Percentiles rank a stretch among this genome's conserved stretches.
phyloP scores from a whole-genome alignment of 225 moss, liverwort and hornwort species.

The Physcomitrium patens region DNA sequence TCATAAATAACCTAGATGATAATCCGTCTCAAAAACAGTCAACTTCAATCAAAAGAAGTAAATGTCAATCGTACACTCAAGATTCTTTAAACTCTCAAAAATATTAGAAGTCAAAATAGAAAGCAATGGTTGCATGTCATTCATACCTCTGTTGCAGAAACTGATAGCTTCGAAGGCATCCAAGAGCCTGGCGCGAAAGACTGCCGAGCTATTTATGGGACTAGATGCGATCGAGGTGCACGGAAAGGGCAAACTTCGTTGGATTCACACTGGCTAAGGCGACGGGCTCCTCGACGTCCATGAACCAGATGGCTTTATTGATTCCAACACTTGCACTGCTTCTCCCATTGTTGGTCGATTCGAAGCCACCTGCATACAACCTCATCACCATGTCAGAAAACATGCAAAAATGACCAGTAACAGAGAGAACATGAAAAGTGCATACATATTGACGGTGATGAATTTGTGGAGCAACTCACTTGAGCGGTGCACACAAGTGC shows the following conservation, averaged over 20 bases:
- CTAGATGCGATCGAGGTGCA: background rate
- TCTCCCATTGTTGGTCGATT: constrained; percentile 88
- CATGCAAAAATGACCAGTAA: no score
- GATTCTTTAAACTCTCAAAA: no score
- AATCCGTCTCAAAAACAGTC: no score
- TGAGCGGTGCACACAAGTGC: constrained; percentile 84
- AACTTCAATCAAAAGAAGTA: no score
- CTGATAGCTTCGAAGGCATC: constrained; percentile 1
- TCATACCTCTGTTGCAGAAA: constrained; percentile 23
- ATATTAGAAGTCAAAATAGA: no score
- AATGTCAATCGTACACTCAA: no score
- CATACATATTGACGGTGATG: no score
- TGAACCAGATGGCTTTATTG: constrained; percentile 72
- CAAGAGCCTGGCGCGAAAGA: constrained; percentile 12
- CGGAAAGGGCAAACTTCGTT: background rate
- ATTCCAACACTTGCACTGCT: constrained; percentile 92
- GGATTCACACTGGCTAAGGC: constrained; percentile 29
- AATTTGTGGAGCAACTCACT: constrained; percentile 16
- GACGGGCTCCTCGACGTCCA: constrained; percentile 68
- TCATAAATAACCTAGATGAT: no score
- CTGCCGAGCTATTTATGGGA: background rate
- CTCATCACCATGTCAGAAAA: no score
- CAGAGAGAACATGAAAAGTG: no score
- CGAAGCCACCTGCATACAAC: constrained; percentile 45
- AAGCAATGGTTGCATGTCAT: no score